Evolutionary conservation across 108 stramenopile genomes (phyloP).

Genomic region (Chaetoceros tenuissimus): DNA sequence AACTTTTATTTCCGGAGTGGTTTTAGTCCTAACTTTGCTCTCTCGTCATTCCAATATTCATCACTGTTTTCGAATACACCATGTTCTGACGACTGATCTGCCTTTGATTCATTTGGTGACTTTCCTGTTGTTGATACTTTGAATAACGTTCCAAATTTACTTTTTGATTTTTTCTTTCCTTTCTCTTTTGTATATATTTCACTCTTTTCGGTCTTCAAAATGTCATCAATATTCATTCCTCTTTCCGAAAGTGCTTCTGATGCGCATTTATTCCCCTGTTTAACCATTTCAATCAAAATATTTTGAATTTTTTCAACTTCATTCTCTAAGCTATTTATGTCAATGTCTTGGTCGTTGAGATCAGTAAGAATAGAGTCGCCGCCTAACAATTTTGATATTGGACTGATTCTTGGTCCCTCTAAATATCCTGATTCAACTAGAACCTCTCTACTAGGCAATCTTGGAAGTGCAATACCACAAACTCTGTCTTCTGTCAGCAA

Average conservation of each 20-base stretch:
- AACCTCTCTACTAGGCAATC: constrained; percentile 69
- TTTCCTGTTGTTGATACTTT: background rate
- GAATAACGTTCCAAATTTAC: too few species aligned
- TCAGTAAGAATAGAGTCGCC: constrained; percentile 7
- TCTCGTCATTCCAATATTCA: constrained; percentile 79
- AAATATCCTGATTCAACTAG: constrained; percentile 74
- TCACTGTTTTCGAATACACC: constrained; percentile 23
- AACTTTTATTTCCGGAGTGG: constrained; percentile 41
- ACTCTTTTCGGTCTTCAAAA: background rate
- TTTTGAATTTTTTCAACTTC: constrained; percentile 9
- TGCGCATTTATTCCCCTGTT: background rate
- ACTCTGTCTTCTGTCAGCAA: constrained; percentile 65
- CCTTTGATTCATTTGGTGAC: background rate
- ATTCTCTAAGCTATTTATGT: background rate
- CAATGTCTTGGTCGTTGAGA: background rate
- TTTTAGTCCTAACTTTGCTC: constrained; percentile 70
- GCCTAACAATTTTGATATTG: background rate
- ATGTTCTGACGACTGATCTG: background rate
- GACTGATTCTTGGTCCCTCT: constrained; percentile 31
- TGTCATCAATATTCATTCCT: background rate
- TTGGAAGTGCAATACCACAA: constrained; percentile 89
- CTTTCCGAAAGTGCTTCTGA: background rate
- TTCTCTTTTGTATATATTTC: too few species aligned
- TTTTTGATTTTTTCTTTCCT: too few species aligned
- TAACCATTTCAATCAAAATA: background rate